Base-by-base conservation (phyloP, 805 yeast genomes). In the Yarrowia sp. region DNA sequence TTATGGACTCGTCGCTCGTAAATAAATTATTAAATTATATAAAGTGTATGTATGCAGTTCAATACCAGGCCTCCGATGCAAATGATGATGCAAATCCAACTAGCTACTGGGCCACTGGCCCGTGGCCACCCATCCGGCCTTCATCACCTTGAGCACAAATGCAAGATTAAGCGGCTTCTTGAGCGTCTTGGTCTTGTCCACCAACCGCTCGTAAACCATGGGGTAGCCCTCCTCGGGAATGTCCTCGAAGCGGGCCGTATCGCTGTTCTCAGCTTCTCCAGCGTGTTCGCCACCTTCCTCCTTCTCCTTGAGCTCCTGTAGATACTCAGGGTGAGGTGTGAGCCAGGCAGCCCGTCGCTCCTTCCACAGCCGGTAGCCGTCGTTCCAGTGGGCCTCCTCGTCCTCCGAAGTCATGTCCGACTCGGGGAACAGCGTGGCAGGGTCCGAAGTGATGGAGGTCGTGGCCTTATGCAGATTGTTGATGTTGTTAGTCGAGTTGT, bases 71-170 rank as follows among this genome's bases (percentile, higher is more conserved):
- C 48, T 43, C 48, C 30, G 7, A 43, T 43, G 48, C 48, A 43
- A 43, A 43, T 43, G 48, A 43, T 32, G 19, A 43, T 43, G 48
- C 48, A 24, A 43, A 43, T 43, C 30, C 30, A 26, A 17, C 41
- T 58, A 58, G 17, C 51, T 30, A 16, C 72, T 67, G 65, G 74
- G 71, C 93, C 95, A 92, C 68, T 85, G 83, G 59, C 87, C 90
- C 22, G 85, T 85, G 66, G 85, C 86, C 16, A 82, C 81, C 98
- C 98, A 92, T 19, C 97, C 97, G 3, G 88, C 83, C 70, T 90
- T 85, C 44, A 92, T 82, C 24, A 92, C 83, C 68, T 82, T 82
- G 61, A 91, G 73, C 44, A 89, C 84, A 73, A 91, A 96, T 66
- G 79, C 80, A 70, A 93, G 81, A 74, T 89, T 90, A 76, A 93